phyloP scores from a whole-genome alignment of 139 green algal species.

The Astrephomene gubernaculifera region DNA sequence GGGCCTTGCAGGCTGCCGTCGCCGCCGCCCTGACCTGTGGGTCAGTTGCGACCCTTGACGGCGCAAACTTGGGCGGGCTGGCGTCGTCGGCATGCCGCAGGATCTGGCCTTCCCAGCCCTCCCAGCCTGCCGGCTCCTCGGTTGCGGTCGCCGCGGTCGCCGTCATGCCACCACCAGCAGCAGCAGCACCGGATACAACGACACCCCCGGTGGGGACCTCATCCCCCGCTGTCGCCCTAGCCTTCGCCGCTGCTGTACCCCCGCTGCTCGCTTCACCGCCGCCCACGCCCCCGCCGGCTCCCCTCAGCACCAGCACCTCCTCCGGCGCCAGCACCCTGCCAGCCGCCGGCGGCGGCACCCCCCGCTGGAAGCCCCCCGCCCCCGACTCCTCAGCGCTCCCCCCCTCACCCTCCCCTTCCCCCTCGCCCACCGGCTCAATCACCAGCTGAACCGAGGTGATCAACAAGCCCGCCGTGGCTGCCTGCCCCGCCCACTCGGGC shows the following conservation, averaged over 20 bases:
- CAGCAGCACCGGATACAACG: background rate
- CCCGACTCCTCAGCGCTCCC: background rate
- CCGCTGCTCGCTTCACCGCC: background rate
- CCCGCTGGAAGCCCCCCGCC: background rate
- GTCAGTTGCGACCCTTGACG: background rate
- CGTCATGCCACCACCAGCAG: background rate
- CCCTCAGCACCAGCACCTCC: background rate
- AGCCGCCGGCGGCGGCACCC: background rate
- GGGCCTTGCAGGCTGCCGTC: background rate
- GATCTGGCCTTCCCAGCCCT: background rate
- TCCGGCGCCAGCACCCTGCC: background rate
- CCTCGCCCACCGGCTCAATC: background rate
- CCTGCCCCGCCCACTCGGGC: background rate
- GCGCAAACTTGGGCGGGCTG: background rate
- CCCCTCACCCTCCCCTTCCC: background rate
- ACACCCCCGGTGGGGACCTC: background rate
- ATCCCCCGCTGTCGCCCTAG: too few relatives aligned
- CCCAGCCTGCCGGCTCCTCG: background rate
- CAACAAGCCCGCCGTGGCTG: background rate
- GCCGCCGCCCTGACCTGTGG: background rate
- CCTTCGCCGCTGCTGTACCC: too few relatives aligned
- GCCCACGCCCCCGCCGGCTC: background rate
- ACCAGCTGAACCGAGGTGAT: background rate
- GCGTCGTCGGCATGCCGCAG: background rate
- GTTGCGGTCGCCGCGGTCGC: background rate